Conservation (phyloP, 805 yeast species). For the Yamadazyma takamatsuzukensis region DNA sequence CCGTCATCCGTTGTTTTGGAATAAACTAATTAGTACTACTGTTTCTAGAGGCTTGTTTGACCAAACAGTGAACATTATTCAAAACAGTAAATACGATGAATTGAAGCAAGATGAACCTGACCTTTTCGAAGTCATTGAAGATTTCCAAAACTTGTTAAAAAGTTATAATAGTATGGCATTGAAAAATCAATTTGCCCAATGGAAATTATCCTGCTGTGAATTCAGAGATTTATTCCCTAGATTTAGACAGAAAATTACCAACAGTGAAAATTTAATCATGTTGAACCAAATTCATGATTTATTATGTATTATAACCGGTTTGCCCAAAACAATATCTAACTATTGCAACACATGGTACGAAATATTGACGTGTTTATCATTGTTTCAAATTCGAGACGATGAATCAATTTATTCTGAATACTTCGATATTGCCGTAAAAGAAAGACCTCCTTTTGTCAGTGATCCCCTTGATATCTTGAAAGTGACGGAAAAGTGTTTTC, state of each 20-base stretch:
- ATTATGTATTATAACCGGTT: conserved; percentile 44
- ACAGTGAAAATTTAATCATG: conserved; percentile 23
- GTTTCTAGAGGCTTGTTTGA: conserved; percentile 58
- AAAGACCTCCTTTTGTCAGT: conserved; percentile 30
- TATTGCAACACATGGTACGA: conserved; percentile 68
- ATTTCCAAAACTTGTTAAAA: conserved; percentile 35
- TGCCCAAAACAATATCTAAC: conserved; percentile 46
- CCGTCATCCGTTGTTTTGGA: conserved; percentile 58
- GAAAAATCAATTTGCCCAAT: conserved; percentile 40
- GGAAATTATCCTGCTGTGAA: conserved; percentile 51
- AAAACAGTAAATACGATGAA: conserved; percentile 40
- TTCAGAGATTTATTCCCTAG: conserved; percentile 41
- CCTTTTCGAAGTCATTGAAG: conserved; percentile 36
- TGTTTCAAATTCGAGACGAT: conserved; percentile 55
- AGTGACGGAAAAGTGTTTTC: conserved; percentile 39
- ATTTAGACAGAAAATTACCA: conserved; percentile 18
- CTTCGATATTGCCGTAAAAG: conserved; percentile 28
- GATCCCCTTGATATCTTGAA: conserved; percentile 25
- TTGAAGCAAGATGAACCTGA: conserved; percentile 27
- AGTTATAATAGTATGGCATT: conserved; percentile 39
- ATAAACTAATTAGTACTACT: conserved; percentile 50
- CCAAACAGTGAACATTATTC: conserved; percentile 50
- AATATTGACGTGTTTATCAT: conserved; percentile 49
- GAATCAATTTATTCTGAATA: conserved; percentile 28
- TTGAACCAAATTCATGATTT: conserved; percentile 39